Conservation (phyloP, 2,329 filamentous ascomycete species). For the Ascochyta pisi region DNA sequence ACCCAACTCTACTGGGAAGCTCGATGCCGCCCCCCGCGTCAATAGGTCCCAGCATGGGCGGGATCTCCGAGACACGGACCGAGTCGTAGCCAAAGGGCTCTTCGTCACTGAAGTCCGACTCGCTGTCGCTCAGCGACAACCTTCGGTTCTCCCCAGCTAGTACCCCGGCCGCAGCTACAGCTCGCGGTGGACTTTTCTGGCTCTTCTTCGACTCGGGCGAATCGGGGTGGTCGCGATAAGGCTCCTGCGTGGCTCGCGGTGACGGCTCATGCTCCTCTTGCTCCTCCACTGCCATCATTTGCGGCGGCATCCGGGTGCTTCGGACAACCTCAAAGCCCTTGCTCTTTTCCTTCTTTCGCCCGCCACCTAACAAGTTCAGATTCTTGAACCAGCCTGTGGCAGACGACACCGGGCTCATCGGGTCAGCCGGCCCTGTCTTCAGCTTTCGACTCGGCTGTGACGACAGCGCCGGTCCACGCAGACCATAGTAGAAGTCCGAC, state of each 20-base stretch:
- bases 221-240: conserved; percentile 64
- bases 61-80: conserved; percentile 56
- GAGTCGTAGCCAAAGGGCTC: conserved; percentile 53
- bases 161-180: conserved; percentile 24
- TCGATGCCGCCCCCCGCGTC: conserved; percentile 67
- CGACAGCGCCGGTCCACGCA: conserved; percentile 84
- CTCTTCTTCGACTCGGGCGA: conserved; percentile 24
- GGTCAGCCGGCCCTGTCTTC: conserved; percentile 93
- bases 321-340: conserved; percentile 98
- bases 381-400: conserved; percentile 87
- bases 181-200: conserved; percentile 13
- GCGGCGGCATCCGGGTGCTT: conserved; percentile 80
- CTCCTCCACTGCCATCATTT: conserved; percentile 70
- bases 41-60: conserved; percentile 67
- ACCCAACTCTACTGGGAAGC: conserved; percentile 68
- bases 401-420: conserved; percentile 86
- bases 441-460: conserved; percentile 82
- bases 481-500: conserved; percentile 95
- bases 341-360: conserved; percentile 90
- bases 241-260: conserved; percentile 39
- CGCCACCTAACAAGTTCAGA: conserved; percentile 70
- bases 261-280: conserved; percentile 59
- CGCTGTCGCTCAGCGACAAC: conserved; percentile 52
- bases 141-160: conserved; percentile 47
- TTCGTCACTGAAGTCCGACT: conserved; percentile 50